A percentile compares a stretch with the other conserved stretches of the same genome.
phyloP scores from a whole-genome alignment of 352 stramenopile genomes.

The Pythium inflatum region DNA sequence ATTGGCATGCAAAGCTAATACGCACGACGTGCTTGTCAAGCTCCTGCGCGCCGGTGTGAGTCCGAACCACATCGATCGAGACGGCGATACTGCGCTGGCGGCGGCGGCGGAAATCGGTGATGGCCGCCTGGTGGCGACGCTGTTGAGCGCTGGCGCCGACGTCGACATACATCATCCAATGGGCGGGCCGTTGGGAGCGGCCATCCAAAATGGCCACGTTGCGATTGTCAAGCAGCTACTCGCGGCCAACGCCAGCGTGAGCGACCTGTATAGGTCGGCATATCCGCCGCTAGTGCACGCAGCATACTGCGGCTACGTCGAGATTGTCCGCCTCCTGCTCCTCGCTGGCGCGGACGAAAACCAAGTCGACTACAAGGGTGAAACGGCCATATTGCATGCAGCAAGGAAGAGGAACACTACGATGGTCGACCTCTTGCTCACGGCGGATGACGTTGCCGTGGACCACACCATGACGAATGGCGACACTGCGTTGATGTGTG shows the following conservation, averaged over 20 bases:
- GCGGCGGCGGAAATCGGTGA: no score
- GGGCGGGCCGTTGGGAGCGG: no score
- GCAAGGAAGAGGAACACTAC: neutral
- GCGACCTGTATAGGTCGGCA: neutral
- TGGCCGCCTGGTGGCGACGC: neutral
- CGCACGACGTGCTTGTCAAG: neutral
- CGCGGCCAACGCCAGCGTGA: no score
- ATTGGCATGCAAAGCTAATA: neutral
- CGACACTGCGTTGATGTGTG: neutral
- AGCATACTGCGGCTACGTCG: neutral
- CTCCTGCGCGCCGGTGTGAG: neutral
- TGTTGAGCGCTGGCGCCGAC: neutral
- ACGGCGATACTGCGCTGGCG: neutral
- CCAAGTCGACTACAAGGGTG: neutral
- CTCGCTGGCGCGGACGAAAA: neutral
- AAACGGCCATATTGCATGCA: neutral
- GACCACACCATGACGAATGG: no score
- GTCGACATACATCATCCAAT: no score
- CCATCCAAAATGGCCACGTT: no score
- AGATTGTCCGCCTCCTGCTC: neutral
- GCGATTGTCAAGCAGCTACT: no score
- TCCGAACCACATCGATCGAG: neutral
- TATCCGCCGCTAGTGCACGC: neutral
- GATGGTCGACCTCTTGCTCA: neutral
- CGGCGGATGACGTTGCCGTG: neutral